phyloP scores from a whole-genome alignment of 768 basidiomycete genomes.

The Lentinula raphanica region DNA sequence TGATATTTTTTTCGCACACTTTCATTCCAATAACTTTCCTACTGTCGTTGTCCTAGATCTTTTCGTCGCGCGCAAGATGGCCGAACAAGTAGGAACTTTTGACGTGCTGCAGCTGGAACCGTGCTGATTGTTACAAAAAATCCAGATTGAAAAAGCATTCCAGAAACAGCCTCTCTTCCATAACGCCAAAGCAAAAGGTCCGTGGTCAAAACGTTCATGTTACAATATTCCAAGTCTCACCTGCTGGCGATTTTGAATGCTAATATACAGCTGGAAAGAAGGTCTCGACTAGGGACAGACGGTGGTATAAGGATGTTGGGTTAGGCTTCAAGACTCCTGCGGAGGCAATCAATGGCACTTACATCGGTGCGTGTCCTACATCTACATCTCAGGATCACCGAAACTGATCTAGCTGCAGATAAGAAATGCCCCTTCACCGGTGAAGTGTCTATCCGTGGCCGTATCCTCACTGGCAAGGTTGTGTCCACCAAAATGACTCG shows the following conservation, averaged over 20 bases:
- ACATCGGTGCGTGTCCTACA: constrained; percentile 70
- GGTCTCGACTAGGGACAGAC: constrained; percentile 88
- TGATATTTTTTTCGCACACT: not conserved
- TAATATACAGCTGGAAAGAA: constrained; percentile 70
- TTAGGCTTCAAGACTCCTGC: constrained; percentile 94
- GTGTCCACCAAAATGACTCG: constrained; percentile 99
- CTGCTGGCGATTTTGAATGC: not conserved
- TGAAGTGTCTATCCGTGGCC: constrained; percentile 95
- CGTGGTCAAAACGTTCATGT: constrained; percentile 28
- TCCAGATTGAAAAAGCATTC: constrained; percentile 91
- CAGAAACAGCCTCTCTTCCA: constrained; percentile 99
- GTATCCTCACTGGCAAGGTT: constrained; percentile 96
- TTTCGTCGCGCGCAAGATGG: constrained; percentile 52
- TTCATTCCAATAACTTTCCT: not conserved
- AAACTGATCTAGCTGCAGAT: constrained; percentile 45
- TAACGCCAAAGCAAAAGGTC: constrained; percentile 90
- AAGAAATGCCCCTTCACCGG: constrained; percentile 99
- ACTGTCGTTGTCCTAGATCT: constrained; percentile 25
- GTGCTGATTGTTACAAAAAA: constrained; percentile 4
- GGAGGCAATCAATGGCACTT: constrained; percentile 93
- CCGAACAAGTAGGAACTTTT: constrained; percentile 48
- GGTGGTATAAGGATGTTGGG: constrained; percentile 99
- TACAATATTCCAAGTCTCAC: not conserved
- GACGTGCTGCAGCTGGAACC: not conserved
- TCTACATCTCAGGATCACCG: not conserved